Base-by-base conservation (phyloP, 441 rosid species). In the Macaranga tanarius region DNA sequence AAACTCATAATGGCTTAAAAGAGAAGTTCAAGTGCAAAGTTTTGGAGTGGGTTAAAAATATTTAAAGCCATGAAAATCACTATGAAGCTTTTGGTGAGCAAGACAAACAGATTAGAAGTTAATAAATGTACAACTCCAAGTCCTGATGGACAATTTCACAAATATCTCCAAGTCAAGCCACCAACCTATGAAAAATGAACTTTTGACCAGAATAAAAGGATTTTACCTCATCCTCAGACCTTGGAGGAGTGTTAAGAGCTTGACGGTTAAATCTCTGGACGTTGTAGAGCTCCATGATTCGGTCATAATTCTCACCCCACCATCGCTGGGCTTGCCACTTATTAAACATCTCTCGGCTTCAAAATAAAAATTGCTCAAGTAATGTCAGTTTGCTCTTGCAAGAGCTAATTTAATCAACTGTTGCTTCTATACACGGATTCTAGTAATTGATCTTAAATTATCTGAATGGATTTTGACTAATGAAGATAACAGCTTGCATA, bases 271-370 rank as follows among this genome's bases (percentile, higher is more conserved):
- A 96, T 87, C 89, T 93, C 73, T 93, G 98, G 62, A 96, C 98
- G 79, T 96, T 93, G 79, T 96, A 96, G 62, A 96, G 97, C 85
- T 93, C 99, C 89, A 92, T 91, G 80, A 96, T 92, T 73, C 97
- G 84, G 62, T 93, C 99, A 11, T 86, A 93, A 66, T 96, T 96
- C 85, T 96, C 97, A 19, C 92, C 97, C 99, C 99, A 96, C 99
- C 99, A 96, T 67, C 88, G 75, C 83, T 96, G 99, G 1, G 99
- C 99, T 84, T 96, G 96, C 97, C 96, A 96, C 73, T 96, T 96
- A 75, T 96, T 83, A 34, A 96, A 96, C 91, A 93, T 91, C 82
- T 95, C 98, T 6, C 97, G 96, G 86, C 99, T 95, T 82, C 82
- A 79, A 74, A 78, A 66, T 23, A 60, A 31, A 69, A 73, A 63